Base-by-base conservation (phyloP, 495 filamentous ascomycete species). In the Oleoguttula mirabilis region DNA sequence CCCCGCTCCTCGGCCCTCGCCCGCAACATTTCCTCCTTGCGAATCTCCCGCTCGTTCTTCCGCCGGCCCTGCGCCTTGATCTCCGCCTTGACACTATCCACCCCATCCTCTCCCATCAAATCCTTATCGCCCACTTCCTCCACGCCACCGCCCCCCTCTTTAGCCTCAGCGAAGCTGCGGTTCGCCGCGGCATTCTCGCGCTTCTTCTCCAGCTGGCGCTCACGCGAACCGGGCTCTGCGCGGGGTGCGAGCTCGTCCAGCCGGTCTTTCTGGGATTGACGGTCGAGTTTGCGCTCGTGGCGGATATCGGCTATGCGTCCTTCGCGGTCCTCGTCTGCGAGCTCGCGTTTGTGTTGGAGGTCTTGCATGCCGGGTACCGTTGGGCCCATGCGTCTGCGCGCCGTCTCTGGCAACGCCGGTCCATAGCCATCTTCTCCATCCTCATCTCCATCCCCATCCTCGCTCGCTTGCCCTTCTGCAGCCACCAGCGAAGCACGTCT, bases 151-250 rank as follows among this genome's bases (percentile, higher is more conserved):
- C 67, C 76, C 1, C 69, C 69, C 17, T 68, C 72, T 51, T 65
- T 69, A 8, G 58, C 57, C 6, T 82, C 75, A 1, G 73, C 62
- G 48, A 80, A 84, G 15, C 60, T 62, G 5, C 66, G 59, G 62
- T 80, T 72, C 0, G 67, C 55, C 4, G 63, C 66, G 1, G 75
- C 66, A 4, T 56, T 61, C 41, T 80, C 76, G 10, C 63, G 64
- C 35, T 77, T 78, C 67, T 94, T 94, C 67, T 98, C 88, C 3
- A 98, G 68, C 41, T 76, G 73, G 7, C 88, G 75, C 60, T 93
- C 90, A 20, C 78, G 76, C 2, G 84, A 87, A 1, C 88, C 87
- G 0, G 88, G 63, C 36, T 88, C 86, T 0, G 88, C 84, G 11
- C 85, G 81, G 3, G 90, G 88, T 0, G 68, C 72, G 10, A 94